Base-by-base conservation (phyloP, 2,329 filamentous ascomycete genomes). In the Clonostachys chloroleuca region DNA sequence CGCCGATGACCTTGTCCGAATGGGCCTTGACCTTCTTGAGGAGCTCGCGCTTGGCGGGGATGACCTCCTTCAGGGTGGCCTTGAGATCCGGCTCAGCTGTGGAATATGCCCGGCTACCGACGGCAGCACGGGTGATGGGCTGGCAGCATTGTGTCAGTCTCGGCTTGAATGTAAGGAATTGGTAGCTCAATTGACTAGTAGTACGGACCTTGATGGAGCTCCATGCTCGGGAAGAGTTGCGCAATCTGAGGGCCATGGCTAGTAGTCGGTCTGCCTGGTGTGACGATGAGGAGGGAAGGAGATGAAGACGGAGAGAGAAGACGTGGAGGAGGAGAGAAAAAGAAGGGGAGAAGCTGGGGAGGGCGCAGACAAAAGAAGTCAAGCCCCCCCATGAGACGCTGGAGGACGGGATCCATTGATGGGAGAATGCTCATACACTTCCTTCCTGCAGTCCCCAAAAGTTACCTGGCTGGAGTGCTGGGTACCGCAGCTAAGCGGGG, bases 1-100 rank as follows among this genome's bases (percentile, higher is more conserved):
- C 89, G 48, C 92, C 92, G 59, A 97, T 85, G 50, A 85, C 84
- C 69, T 92, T 94, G 60, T 85, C 81, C 45, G 82, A 80, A 65
- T 92, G 83, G 49, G 86, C 81, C 75, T 96, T 97, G 73, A 97
- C 89, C 69, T 92, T 88, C 72, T 96, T 94, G 59, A 97, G 74
- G 17, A 96, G 84, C 68, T 96, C 92, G 45, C 92, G 84, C 76
- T 97, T 97, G 52, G 84, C 90, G 34, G 94, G 94, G 58, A 99
- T 95, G 49, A 84, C 81, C 56, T 84, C 82, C 60, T 84, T 87
- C 56, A 99, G 83, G 13, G 89, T 89, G 45, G 88, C 77, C 73
- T 97, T 99, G 62, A 99, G 83, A 63, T 92, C 88, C 49, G 88
- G 89, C 68, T 97, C 92, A 49, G 88, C 78, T 40, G 88, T 83